Evolutionary conservation across 2,329 filamentous ascomycete species (phyloP).

Genomic region (Colletotrichum plurivorum): DNA sequence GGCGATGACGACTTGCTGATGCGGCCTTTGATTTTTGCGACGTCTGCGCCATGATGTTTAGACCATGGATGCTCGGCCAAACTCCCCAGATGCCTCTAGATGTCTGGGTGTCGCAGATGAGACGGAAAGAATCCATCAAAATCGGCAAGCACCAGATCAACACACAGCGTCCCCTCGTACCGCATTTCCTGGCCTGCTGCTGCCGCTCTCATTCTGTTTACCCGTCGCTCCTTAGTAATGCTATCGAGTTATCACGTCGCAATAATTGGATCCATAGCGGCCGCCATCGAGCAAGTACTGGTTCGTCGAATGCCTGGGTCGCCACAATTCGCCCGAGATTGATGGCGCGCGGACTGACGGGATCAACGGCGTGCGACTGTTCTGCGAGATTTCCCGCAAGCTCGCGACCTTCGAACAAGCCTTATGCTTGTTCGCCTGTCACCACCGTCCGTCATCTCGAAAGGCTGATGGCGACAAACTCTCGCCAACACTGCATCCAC

Average conservation of each 20-base stretch:
- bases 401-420: constrained; percentile 8
- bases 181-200: background rate
- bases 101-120: background rate
- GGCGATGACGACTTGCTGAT: constrained; percentile 32
- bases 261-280: no score
- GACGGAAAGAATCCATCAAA: background rate
- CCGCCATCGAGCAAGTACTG: background rate
- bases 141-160: background rate
- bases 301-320: background rate
- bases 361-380: constrained; percentile 6
- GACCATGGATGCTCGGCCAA: background rate
- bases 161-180: background rate
- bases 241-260: no score
- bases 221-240: background rate
- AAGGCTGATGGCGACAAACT: constrained; percentile 29
- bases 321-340: constrained; percentile 8
- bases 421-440: constrained; percentile 24
- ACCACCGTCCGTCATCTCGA: constrained; percentile 24
- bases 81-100: constrained; percentile 1
- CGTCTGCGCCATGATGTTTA: constrained; percentile 5
- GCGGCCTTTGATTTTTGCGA: constrained; percentile 15
- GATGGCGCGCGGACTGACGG: background rate
- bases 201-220: constrained; percentile 5
- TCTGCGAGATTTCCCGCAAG: constrained; percentile 2
- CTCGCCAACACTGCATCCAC: constrained; percentile 20